Percentiles rank a stretch among this genome's conserved stretches.
These are phyloP conservation scores for Medicago arabica DNA, from an alignment of 306 rosid genomes.

Conservation along the genomic window DNA sequence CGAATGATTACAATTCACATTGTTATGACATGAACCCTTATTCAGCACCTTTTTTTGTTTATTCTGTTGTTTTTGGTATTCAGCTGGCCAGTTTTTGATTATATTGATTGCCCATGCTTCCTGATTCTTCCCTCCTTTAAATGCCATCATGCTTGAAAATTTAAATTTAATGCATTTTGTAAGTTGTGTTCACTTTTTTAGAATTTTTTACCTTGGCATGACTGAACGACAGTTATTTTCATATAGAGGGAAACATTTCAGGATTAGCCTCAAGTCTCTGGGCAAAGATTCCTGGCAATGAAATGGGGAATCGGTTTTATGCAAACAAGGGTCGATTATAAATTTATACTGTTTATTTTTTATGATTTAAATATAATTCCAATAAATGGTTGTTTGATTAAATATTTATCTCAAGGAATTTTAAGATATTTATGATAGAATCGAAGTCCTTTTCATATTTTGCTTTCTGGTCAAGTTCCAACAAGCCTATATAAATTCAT, in stretches of 20 bases:
- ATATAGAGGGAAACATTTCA: slow-evolving; percentile 19
- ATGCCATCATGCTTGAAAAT: not conserved
- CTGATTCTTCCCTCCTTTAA: not conserved
- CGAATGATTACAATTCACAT: slow-evolving; percentile 10
- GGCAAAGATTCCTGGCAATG: slow-evolving; percentile 10
- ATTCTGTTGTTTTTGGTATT: slow-evolving; percentile 25
- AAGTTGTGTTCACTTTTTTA: not conserved
- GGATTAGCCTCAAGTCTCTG: not conserved
- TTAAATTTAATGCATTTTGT: not conserved
- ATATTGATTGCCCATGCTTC: slow-evolving; percentile 11
- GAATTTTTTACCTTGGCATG: slow-evolving; percentile 18
- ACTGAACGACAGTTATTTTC: slow-evolving; percentile 5
- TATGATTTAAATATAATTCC: slow-evolving; percentile 23
- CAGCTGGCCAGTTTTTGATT: slow-evolving; percentile 3
- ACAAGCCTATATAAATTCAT: not conserved
- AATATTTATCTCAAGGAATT: slow-evolving; percentile 7
- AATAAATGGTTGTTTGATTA: not conserved
- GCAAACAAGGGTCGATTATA: slow-evolving; percentile 22
- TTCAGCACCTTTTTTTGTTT: not conserved
- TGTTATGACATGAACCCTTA: slow-evolving; percentile 17
- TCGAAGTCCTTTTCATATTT: slow-evolving; percentile 2
- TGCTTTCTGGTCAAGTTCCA: slow-evolving; percentile 12
- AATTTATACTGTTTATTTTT: not conserved
- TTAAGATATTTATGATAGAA: not conserved
- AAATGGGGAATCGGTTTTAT: not conserved